Evolutionary conservation across 2,329 filamentous ascomycete species (phyloP).

Genomic region (Apiospora pterosperma): DNA sequence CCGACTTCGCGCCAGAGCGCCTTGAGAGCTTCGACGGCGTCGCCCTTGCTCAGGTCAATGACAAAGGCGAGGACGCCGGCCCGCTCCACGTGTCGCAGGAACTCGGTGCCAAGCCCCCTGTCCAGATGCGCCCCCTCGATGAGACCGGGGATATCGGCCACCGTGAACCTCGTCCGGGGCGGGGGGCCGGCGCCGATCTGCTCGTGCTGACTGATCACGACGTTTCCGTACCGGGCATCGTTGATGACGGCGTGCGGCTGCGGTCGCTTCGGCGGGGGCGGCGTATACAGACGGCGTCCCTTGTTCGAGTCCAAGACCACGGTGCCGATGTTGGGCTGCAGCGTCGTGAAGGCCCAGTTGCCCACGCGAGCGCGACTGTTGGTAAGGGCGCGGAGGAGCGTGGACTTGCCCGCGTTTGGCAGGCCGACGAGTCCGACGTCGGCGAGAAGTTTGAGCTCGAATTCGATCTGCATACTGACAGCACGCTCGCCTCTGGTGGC

Average conservation of each 20-base stretch:
- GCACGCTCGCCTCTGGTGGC: constrained; percentile 83
- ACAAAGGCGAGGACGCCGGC: constrained; percentile 93
- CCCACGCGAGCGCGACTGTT: constrained; percentile 87
- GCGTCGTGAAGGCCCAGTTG: constrained; percentile 94
- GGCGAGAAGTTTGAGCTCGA: constrained; percentile 92
- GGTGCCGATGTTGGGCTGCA: constrained; percentile 93
- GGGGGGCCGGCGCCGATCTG: constrained; percentile 33
- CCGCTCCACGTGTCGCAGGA: constrained; percentile 90
- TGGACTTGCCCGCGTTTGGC: constrained; percentile 95
- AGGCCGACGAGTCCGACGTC: constrained; percentile 93
- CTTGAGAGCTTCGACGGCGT: constrained; percentile 75
- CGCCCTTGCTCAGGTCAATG: constrained; percentile 75
- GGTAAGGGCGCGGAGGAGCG: constrained; percentile 80
- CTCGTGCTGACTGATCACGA: constrained; percentile 21
- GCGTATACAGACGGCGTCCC: constrained; percentile 60
- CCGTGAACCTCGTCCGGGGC: constrained; percentile 76
- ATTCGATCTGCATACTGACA: constrained; percentile 73
- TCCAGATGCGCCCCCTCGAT: constrained; percentile 92
- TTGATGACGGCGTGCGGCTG: constrained; percentile 37
- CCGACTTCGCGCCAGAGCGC: constrained; percentile 88
- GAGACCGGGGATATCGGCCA: constrained; percentile 93
- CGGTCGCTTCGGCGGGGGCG: constrained; percentile 21
- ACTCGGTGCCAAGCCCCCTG: constrained; percentile 84
- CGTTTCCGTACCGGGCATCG: constrained; percentile 24
- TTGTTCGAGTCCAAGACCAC: constrained; percentile 87